Evolutionary conservation across 345 rosid species (phyloP), one percentile per base, ranked within the genome.

Genomic region (Heritiera littoralis): DNA sequence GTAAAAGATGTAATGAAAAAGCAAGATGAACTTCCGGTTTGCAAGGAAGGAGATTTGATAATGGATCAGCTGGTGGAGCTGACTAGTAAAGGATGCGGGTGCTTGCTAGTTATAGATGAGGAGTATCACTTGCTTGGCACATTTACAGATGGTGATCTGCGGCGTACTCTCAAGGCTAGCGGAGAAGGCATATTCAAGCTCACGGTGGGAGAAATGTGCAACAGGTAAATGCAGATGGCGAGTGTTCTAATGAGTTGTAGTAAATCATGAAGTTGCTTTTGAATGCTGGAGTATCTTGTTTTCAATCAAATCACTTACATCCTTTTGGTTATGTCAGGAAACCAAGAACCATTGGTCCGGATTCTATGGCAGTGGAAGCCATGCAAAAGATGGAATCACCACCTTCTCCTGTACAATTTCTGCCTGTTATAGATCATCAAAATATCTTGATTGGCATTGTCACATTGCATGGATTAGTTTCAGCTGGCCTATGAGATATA

Each of bases 361-460:
- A 96, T 54, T 89, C 98, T 18, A 96, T 92, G 99, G 99, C 98
- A 10, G 98, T 91, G 86, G 98, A 92, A 82, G 99, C 98, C 40
- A 94, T 94, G 99, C 85, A 87, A 89, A 92, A 89, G 82, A 96
- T 96, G 99, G 99, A 96, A 75, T 89, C 98, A 0, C 98, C 98
- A 10, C 99, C 99, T 9, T 94, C 97, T 11, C 95, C 99, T 14
- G 98, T 94, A 14, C 99, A 96, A 67, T 96, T 96, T 84, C 85
- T 96, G 78, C 98, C 99, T 0, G 98, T 94, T 79, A 85, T 94
- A 17, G 61, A 85, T 79, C 84, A 86, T 38, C 87, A 87, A 55
- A 92, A 90, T 69, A 75, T 85, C 17, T 78, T 94, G 91, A 94
- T 94, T 32, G 99, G 99, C 77, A 93, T 97, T 66, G 84, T 97